Conservation (phyloP, 768 basidiomycete genomes). For the Tylopilus rubrobrunneus region DNA sequence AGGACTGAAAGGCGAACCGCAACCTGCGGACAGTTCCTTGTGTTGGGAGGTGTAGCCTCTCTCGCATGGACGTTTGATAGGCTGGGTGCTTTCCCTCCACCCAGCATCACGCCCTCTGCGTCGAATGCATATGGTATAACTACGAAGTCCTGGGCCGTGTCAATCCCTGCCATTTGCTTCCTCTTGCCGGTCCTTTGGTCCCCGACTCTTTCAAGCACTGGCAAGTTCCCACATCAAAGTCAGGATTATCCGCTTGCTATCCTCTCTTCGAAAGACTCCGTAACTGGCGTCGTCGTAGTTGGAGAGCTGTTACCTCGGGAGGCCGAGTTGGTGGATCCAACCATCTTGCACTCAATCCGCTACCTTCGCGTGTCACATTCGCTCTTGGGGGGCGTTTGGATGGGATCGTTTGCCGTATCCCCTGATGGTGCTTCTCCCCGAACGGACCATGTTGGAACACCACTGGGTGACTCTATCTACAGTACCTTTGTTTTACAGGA, state of each 20-base stretch:
- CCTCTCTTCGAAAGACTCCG: constrained; percentile 60
- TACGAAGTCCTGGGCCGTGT: constrained; percentile 12
- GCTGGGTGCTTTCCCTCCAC: background rate
- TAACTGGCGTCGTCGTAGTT: constrained; percentile 82
- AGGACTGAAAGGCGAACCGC: constrained; percentile 1
- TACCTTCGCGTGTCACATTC: constrained; percentile 66
- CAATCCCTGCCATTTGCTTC: constrained; percentile 33
- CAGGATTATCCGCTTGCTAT: constrained; percentile 57
- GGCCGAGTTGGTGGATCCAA: constrained; percentile 26
- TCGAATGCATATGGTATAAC: background rate
- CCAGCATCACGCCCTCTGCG: background rate
- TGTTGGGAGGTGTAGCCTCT: constrained; percentile 18
- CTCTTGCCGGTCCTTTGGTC: constrained; percentile 42
- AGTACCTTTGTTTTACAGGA: constrained; percentile 85
- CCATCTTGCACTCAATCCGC: constrained; percentile 45
- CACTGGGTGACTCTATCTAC: constrained; percentile 78
- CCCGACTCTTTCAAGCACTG: constrained; percentile 56
- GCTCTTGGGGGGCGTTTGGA: constrained; percentile 77
- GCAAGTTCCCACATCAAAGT: constrained; percentile 46
- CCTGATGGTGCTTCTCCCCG: constrained; percentile 39
- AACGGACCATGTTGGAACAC: constrained; percentile 49
- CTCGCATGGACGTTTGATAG: constrained; percentile 14
- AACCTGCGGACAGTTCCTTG: constrained; percentile 19
- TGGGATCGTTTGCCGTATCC: constrained; percentile 45
- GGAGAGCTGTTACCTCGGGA: constrained; percentile 57